A percentile compares a stretch with the other conserved stretches of the same genome.
Conservation (phyloP, 805 yeast genomes). For the Starmerella scarabaei region DNA sequence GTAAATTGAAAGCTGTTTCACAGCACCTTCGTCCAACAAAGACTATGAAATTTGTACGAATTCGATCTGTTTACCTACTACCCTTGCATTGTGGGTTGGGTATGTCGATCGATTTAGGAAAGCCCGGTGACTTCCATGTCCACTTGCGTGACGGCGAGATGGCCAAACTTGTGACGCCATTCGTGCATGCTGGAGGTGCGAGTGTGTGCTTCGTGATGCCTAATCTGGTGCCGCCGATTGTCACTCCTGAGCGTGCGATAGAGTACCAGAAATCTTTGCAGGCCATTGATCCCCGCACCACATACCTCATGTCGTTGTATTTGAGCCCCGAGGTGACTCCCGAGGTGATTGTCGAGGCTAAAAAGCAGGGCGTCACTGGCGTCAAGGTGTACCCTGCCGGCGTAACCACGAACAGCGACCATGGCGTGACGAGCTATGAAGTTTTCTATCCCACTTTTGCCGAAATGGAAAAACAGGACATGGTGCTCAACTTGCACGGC, state of each 20-base stretch:
- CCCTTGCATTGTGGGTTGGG: not conserved
- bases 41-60: too few relatives aligned
- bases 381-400: conserved; percentile 98
- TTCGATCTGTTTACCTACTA: too few relatives aligned
- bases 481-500: conserved; percentile 86
- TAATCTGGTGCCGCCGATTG: conserved; percentile 82
- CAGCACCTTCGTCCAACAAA: too few relatives aligned
- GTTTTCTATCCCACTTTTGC: conserved; percentile 79
- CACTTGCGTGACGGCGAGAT: conserved; percentile 88
- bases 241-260: conserved; percentile 57
- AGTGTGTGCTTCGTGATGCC: conserved; percentile 95
- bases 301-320: conserved; percentile 84
- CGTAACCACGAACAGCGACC: conserved; percentile 90
- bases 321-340: conserved; percentile 71
- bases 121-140: conserved; percentile 70
- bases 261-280: conserved; percentile 56
- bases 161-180: conserved; percentile 87
- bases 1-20: too few relatives aligned
- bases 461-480: conserved; percentile 66
- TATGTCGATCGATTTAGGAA: conserved; percentile 24
- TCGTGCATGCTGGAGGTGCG: conserved; percentile 79
- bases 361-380: conserved; percentile 57
- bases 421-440: conserved; percentile 83
- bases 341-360: conserved; percentile 69
- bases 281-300: conserved; percentile 61